Base-by-base conservation (phyloP, 2,329 filamentous ascomycete genomes). In the Fusarium newnesense region DNA sequence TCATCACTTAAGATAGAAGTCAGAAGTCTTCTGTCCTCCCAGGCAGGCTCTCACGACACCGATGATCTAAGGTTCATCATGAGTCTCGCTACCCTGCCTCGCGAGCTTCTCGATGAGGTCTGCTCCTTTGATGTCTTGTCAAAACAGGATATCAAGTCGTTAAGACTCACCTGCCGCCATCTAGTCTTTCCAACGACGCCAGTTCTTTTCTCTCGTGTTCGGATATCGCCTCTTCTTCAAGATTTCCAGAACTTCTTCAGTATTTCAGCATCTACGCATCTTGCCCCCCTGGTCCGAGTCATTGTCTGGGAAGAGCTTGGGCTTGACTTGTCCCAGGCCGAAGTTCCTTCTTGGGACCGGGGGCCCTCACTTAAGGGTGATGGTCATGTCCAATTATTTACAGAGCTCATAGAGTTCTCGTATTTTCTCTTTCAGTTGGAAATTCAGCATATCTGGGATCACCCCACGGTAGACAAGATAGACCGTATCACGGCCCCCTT, bases 291-390 rank as follows among this genome's bases (percentile, higher is more conserved):
- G 2, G 47, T 69, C 4, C 47, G 60, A 5, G 37, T 64, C 8
- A 19, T 70, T 10, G 39, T 64, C 4, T 70, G 65, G 65, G 65
- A 69, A 40, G 65, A 70, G 28, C n/a, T 69, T 24, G 9, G 24
- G 19, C 24, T 34, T 50, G 34, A 37, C 32, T 9, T 19, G 26
- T 10, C 8, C 7, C 0, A 5, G 5, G 7, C 26, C 12, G 15
- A 4, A 19, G 13, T 21, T 15, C 19, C 10, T 34, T 26, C 1
- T 9, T 10, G 15, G 30, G 9, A 2, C 7, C 7, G 9, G 16
- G 30, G 12, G 24, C 24, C 24, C 30, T 11, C 15, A 9, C 4
- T 11, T 26, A 6, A 7, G 37, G 2, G 15, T 16, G 18, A 52
- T 6, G 5, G 2, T 9, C 9, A 11, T 47, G 9, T 5, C 13